A percentile compares a stretch with the other conserved stretches of the same genome.
phyloP scores from a whole-genome alignment of 352 stramenopile genomes.

The Globisporangium barbulae region DNA sequence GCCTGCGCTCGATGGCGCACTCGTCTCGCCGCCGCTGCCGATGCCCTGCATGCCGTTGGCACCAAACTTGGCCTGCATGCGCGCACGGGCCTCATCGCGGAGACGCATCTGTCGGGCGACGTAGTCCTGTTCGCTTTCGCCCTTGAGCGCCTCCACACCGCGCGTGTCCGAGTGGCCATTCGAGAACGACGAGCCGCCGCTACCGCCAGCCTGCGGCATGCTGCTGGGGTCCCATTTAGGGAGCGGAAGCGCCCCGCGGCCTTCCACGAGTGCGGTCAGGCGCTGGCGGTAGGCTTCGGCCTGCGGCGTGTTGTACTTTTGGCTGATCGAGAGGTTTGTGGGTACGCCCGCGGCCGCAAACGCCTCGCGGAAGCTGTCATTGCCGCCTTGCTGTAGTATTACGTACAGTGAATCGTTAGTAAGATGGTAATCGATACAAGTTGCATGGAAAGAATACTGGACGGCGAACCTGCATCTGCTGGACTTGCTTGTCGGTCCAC shows the following conservation, averaged over 20 bases:
- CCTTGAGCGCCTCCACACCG: constrained; percentile 81
- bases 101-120: constrained; percentile 70
- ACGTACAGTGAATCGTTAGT: neutral
- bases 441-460: neutral
- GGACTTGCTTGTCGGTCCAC: constrained; percentile 86
- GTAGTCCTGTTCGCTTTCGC: constrained; percentile 77
- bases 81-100: constrained; percentile 66
- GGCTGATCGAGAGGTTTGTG: constrained; percentile 66
- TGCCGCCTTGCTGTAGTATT: constrained; percentile 46
- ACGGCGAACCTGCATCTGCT: constrained; percentile 66
- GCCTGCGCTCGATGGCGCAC: constrained; percentile 31
- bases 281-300: constrained; percentile 68
- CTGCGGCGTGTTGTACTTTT: constrained; percentile 86
- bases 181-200: constrained; percentile 28
- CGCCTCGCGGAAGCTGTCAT: constrained; percentile 64
- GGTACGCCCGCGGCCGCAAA: constrained; percentile 66
- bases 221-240: constrained; percentile 62
- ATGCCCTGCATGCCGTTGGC: constrained; percentile 75
- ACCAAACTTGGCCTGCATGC: constrained; percentile 82
- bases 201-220: constrained; percentile 22
- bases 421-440: neutral
- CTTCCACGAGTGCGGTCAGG: constrained; percentile 63
- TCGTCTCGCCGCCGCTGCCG: constrained; percentile 62
- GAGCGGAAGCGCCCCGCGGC: constrained; percentile 40
- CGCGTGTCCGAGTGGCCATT: constrained; percentile 42